These are phyloP conservation scores for Pichia thaimueangensis DNA, from an alignment of 805 yeast genomes.

Conservation along the genomic window DNA sequence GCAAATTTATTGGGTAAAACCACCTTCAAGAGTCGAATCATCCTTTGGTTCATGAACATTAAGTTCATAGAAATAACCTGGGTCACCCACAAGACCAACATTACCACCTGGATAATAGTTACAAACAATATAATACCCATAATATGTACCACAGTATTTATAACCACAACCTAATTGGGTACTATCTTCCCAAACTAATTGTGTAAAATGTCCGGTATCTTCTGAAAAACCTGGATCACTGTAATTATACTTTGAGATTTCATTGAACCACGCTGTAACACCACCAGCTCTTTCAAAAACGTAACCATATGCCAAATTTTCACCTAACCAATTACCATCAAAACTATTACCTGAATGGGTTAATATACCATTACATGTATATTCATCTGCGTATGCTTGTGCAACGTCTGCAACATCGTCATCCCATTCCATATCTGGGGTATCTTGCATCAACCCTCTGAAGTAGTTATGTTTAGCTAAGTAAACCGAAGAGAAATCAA, in stretches of 20 bases:
- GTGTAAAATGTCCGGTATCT: slow-evolving; percentile 75
- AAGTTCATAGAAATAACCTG: slow-evolving; percentile 16
- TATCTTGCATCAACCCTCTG: slow-evolving; percentile 46
- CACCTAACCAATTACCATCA: slow-evolving; percentile 49
- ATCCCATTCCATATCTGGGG: slow-evolving; percentile 50
- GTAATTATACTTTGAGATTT: slow-evolving; percentile 47
- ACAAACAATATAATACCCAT: slow-evolving; percentile 59
- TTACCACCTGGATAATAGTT: slow-evolving; percentile 75
- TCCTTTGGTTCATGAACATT: slow-evolving; percentile 27
- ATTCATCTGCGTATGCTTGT: slow-evolving; percentile 45
- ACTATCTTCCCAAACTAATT: slow-evolving; percentile 64
- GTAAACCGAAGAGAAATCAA: slow-evolving; percentile 37
- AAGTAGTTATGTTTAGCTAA: slow-evolving; percentile 55
- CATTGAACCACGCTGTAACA: slow-evolving; percentile 72
- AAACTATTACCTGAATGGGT: slow-evolving; percentile 55
- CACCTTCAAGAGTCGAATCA: slow-evolving; percentile 12
- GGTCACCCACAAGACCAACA: slow-evolving; percentile 38
- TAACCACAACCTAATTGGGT: slow-evolving; percentile 66
- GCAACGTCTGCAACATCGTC: slow-evolving; percentile 48
- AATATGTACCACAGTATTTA: slow-evolving; percentile 45
- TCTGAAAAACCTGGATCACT: slow-evolving; percentile 40
- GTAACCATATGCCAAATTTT: slow-evolving; percentile 75
- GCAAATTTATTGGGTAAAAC: background rate
- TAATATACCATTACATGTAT: slow-evolving; percentile 51
- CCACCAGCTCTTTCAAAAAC: slow-evolving; percentile 42